Conservation (phyloP, 2,329 filamentous ascomycete genomes). For the Paraphoma chrysanthemicola region DNA sequence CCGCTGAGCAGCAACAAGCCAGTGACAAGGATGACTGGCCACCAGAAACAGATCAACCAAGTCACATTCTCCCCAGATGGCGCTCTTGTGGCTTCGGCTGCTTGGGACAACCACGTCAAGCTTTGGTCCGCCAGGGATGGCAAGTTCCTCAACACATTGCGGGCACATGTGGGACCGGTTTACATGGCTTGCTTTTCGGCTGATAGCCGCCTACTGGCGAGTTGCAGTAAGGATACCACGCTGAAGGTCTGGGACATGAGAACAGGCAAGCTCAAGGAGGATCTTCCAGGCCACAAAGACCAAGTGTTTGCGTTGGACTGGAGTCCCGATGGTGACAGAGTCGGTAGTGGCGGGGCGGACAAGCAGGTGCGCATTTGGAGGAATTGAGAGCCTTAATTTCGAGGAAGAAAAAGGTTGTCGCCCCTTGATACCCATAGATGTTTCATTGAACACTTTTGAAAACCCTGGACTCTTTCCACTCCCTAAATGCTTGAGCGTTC, state of each 20-base stretch:
- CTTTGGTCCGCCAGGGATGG: slow-evolving; percentile 82
- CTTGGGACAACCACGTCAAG: slow-evolving; percentile 95
- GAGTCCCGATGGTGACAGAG: slow-evolving; percentile 87
- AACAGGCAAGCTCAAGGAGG: slow-evolving; percentile 79
- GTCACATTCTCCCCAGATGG: slow-evolving; percentile 94
- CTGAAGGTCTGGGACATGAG: slow-evolving; percentile 94
- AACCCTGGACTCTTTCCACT: no score
- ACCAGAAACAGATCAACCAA: slow-evolving; percentile 96
- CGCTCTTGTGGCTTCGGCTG: slow-evolving; percentile 81
- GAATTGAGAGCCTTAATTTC: slow-evolving; percentile 50
- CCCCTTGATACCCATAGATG: slow-evolving; percentile 18
- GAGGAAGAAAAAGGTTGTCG: slow-evolving; percentile 6
- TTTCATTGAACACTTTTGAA: not conserved
- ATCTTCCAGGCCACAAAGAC: slow-evolving; percentile 88
- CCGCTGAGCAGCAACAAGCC: slow-evolving; percentile 79
- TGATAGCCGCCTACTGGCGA: slow-evolving; percentile 87
- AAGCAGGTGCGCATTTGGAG: slow-evolving; percentile 74
- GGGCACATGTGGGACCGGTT: slow-evolving; percentile 89
- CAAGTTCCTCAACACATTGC: slow-evolving; percentile 82
- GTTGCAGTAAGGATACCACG: slow-evolving; percentile 88
- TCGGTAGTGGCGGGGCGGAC: slow-evolving; percentile 92
- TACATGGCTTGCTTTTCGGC: slow-evolving; percentile 94
- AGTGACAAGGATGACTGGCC: slow-evolving; percentile 85
- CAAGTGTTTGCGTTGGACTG: slow-evolving; percentile 96
- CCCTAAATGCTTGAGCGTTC: no score